Base-by-base conservation (phyloP, 441 rosid species). In the Aleurites moluccanus region DNA sequence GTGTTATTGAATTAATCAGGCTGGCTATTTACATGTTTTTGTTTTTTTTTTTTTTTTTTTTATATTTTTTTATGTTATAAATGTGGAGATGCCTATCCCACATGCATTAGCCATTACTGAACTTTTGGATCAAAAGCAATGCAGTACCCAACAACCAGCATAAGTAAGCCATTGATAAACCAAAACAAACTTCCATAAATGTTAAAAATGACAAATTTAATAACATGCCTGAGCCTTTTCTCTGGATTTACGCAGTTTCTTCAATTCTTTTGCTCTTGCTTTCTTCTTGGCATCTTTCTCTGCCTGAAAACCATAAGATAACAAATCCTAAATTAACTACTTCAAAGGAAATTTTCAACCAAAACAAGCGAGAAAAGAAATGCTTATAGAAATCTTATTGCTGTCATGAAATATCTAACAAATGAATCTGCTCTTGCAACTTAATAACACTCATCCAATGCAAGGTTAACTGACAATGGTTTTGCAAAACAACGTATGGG, bases 201-300 rank as follows among this genome's bases (percentile, higher is more conserved):
- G 42, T 50, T 49, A 49, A 73, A 44, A 73, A 4, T 6, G 23
- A 33, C 15, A 60, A 69, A 15, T 10, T 7, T 4, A 78, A 55
- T 55, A 33, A 79, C 52, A 72, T 83, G 90, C 97, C 89, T 92
- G 89, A 74, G 93, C 90, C 78, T 96, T 96, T 82, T 95, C 99
- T 76, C 78, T 89, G 73, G 93, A 92, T 84, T 86, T 91, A 28
- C 95, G 95, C 80, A 86, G 77, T 80, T 93, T 96, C 87, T 96
- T 96, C 86, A 91, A 78, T 83, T 93, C 97, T 81, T 93, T 96
- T 77, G 97, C 93, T 81, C 87, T 90, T 53, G 97, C 97, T 92
- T 92, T 96, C 85, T 73, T 86, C 86, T 96, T 96, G 66, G 97
- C 97, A 73, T 96, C 98, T 89, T 93, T 96, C 87, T 92, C 98